These are phyloP conservation scores for Caryopteris hybrid DNA, from an alignment of 305 asterid genomes.

Conservation along the genomic window DNA sequence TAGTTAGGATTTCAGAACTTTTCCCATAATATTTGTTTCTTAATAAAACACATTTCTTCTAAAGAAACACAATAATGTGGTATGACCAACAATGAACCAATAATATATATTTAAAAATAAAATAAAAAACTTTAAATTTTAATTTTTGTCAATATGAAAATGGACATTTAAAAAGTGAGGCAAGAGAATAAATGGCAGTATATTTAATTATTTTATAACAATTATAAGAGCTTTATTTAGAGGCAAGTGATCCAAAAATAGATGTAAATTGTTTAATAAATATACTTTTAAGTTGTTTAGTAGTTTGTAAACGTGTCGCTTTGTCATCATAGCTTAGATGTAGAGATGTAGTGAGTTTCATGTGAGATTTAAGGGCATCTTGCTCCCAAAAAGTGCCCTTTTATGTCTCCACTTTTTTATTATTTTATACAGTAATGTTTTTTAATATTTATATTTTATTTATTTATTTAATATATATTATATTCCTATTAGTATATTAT, in stretches of 20 bases:
- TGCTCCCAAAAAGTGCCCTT: background rate
- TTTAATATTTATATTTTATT: background rate
- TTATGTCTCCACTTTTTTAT: background rate
- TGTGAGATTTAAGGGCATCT: slow-evolving; percentile 17
- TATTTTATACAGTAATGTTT: too few relatives aligned
- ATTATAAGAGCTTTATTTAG: background rate
- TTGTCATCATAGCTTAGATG: slow-evolving; percentile 14
- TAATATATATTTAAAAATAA: background rate
- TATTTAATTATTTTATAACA: background rate
- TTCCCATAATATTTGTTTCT: too few relatives aligned
- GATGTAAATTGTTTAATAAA: background rate
- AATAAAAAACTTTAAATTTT: background rate
- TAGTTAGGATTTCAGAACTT: too few relatives aligned
- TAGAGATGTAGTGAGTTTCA: slow-evolving; percentile 22
- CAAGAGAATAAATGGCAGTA: background rate
- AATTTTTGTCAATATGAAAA: background rate
- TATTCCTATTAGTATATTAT: too few relatives aligned
- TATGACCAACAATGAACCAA: background rate
- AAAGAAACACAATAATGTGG: too few relatives aligned
- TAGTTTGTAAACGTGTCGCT: slow-evolving; percentile 20
- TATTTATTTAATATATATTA: background rate
- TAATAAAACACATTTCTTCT: too few relatives aligned
- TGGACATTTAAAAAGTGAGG: background rate
- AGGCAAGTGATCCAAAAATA: background rate
- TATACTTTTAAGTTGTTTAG: slow-evolving; percentile 1